Evolutionary conservation across 495 filamentous ascomycete species (phyloP).

Genomic region (Penicillium ucsense): DNA sequence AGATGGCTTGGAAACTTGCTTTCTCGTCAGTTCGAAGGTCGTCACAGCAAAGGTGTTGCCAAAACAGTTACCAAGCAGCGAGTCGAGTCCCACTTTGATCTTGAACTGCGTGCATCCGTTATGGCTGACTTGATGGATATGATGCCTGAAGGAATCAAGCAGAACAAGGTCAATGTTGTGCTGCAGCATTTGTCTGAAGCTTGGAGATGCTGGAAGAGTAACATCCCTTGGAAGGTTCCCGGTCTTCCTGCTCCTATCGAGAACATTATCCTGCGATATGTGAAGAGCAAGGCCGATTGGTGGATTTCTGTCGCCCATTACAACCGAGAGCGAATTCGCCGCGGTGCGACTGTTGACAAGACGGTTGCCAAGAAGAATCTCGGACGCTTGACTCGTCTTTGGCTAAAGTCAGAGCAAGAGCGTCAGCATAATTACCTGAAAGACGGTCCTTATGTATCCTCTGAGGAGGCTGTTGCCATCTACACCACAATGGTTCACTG

Average conservation of each 20-base stretch:
- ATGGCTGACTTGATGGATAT: slow-evolving; percentile 99
- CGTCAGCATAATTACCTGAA: slow-evolving; percentile 99
- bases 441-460: slow-evolving; percentile 96
- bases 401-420: slow-evolving; percentile 98
- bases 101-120: slow-evolving; percentile 94
- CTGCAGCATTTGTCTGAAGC: slow-evolving; percentile 95
- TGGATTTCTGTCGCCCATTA: slow-evolving; percentile 99
- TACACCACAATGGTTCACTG: slow-evolving; percentile 99
- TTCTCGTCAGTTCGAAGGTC: slow-evolving; percentile 95
- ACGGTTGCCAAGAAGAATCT: slow-evolving; percentile 99
- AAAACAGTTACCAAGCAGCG: slow-evolving; percentile 99
- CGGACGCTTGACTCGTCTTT: slow-evolving; percentile 85
- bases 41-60: slow-evolving; percentile 97
- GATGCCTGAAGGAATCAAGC: slow-evolving; percentile 99
- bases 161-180: slow-evolving; percentile 98
- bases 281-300: slow-evolving; percentile 99
- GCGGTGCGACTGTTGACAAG: slow-evolving; percentile 96
- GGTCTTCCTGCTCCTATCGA: slow-evolving; percentile 94
- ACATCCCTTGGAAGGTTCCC: slow-evolving; percentile 98
- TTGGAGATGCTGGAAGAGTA: slow-evolving; percentile 99
- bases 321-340: slow-evolving; percentile 90
- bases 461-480: slow-evolving; percentile 96
- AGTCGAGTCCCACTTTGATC: slow-evolving; percentile 97
- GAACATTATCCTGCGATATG: slow-evolving; percentile 95
- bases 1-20: slow-evolving; percentile 96